Conservation (phyloP, 768 basidiomycete genomes). For the Xerocomus potaroensis region DNA sequence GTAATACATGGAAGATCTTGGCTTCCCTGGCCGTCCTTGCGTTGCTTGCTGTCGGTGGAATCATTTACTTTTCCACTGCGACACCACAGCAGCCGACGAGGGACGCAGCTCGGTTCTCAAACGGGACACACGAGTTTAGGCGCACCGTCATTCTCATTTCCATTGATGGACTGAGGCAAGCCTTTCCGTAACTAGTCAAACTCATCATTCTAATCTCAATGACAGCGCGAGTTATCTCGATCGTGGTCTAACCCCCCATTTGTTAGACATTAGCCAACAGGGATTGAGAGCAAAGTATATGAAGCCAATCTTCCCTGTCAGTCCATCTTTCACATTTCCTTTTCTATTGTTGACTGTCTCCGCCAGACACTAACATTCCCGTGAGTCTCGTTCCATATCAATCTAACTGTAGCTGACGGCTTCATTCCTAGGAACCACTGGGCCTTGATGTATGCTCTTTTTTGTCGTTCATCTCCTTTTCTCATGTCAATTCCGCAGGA, state of each 20-base stretch:
- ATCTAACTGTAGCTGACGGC: neutral
- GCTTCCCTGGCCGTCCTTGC: slow-evolving; percentile 11
- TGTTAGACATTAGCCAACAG: slow-evolving; percentile 73
- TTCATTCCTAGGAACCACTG: slow-evolving; percentile 73
- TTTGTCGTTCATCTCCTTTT: neutral
- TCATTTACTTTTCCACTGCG: slow-evolving; percentile 4
- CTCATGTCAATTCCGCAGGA: slow-evolving; percentile 46
- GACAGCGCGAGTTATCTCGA: slow-evolving; percentile 82
- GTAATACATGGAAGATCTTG: slow-evolving; percentile 13
- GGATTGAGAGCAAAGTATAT: slow-evolving; percentile 87
- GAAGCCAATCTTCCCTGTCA: slow-evolving; percentile 82
- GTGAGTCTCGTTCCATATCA: slow-evolving; percentile 40
- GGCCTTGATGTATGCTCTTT: slow-evolving; percentile 62
- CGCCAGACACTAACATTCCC: slow-evolving; percentile 83
- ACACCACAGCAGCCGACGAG: slow-evolving; percentile 2
- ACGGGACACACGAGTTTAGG: slow-evolving; percentile 81
- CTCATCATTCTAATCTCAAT: slow-evolving; percentile 2
- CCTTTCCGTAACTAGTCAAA: neutral
- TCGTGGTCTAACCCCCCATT: slow-evolving; percentile 77
- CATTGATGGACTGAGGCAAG: slow-evolving; percentile 79
- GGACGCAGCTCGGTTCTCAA: slow-evolving; percentile 45
- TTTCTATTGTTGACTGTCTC: slow-evolving; percentile 1
- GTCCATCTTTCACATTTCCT: slow-evolving; percentile 33
- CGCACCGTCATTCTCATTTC: slow-evolving; percentile 81
- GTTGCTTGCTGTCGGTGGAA: slow-evolving; percentile 12